Evolutionary conservation across 129 eudicot species (phyloP), one percentile per base, ranked within the genome.

Genomic region (Sambucus nigra): DNA sequence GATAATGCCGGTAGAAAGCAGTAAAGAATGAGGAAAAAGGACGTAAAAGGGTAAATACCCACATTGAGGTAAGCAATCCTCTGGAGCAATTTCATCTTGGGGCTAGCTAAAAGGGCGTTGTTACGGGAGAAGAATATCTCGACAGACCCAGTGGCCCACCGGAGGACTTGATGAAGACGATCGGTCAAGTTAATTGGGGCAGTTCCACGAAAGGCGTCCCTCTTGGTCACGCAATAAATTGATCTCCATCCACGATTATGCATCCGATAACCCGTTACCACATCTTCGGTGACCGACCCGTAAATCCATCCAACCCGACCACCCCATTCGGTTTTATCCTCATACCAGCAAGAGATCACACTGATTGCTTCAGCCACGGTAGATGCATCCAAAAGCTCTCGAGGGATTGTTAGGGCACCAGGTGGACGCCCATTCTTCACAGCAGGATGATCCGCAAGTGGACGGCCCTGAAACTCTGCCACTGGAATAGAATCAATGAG

Each of bases 71-170:
- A 80, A 6, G 88, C 88, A 3, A 80, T 51, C 16, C 88, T 53
- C 21, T 80, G 88, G 10, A 80, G 69, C 11, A 76, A 64, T 69
- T 80, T 76, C 83, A 80, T 76, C 25, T 62, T 80, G 14, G 83
- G 57, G 38, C 80, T 76, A 5, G 88, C 88, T 33, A 76, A 31
- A 26, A 80, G 71, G 0, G 88, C 88, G 13, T 80, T 80, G 12
- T 80, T 80, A 28, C 80, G 76, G 0, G 88, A 80, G 74, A 80
- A 80, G 57, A 80, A 80, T 4, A 80, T 80, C 57, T 80, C 88
- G 9, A 80, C 88, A 0, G 88, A 80, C 1, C 88, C 88, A 0
- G 88, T 80, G 50, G 88, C 88, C 88, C 83, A 80, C 7, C 88
- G 76, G 20, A 80, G 83, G 63, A 80, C 77, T 60, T 80, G 88